phyloP scores from a whole-genome alignment of 148 eudicot genomes.

The Vaccinium corymbosum region DNA sequence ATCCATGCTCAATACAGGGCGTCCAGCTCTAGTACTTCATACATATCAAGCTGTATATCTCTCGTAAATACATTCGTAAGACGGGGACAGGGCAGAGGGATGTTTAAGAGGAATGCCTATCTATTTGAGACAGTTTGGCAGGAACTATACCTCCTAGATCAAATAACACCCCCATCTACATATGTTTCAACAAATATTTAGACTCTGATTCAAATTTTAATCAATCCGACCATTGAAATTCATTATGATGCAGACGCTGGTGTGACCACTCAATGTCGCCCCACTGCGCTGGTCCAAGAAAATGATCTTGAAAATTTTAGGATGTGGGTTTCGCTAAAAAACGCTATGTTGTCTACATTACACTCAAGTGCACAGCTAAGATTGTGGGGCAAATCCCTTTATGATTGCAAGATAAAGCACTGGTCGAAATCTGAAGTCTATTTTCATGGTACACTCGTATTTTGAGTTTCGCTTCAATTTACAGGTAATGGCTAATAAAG shows the following conservation, averaged over 20 bases:
- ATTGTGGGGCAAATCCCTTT: not conserved
- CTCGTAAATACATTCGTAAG: not conserved
- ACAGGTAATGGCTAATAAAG: not conserved
- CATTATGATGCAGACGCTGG: not conserved
- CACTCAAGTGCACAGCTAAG: not conserved
- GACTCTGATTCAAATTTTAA: not conserved
- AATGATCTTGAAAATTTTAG: not conserved
- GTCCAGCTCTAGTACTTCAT: not conserved
- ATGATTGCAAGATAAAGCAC: not conserved
- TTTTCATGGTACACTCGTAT: not conserved
- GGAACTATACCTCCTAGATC: not conserved
- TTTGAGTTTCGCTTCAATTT: not conserved
- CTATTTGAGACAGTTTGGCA: conserved; percentile 2
- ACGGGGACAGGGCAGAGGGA: not conserved
- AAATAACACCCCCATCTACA: not conserved
- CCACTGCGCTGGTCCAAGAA: not conserved
- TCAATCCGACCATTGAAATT: not conserved
- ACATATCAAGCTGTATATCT: not conserved
- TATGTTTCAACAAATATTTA: not conserved
- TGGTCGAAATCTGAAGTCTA: not conserved
- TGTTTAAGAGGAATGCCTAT: not conserved
- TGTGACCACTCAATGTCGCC: not conserved
- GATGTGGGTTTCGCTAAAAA: not conserved
- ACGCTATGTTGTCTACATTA: not conserved
- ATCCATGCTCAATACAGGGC: not conserved